Evolutionary conservation across 2,329 filamentous ascomycete genomes (phyloP), one percentile per base, ranked within the genome.

Genomic region (Dichotomopilus funicola): DNA sequence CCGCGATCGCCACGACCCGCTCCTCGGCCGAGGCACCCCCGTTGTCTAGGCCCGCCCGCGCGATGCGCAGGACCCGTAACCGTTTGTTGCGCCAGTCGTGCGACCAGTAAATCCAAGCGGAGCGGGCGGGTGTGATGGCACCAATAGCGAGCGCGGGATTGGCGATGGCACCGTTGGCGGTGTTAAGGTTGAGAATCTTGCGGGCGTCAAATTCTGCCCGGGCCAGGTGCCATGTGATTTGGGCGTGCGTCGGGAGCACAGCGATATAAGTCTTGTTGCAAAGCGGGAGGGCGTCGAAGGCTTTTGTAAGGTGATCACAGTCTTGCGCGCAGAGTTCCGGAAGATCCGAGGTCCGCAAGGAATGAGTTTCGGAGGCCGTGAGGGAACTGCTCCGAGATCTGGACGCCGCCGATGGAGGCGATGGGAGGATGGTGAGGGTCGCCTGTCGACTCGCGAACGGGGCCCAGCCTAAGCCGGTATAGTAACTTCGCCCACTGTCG

Each of bases 61-160:
- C 62, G 34, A 69, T 63, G 12, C 66, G 65, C 19, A 68, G 55
- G 27, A 69, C 51, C 27, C 67, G 66, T 41, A 69, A 66, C 55
- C 65, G 65, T 56, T 64, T 63, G 41, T 58, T 57, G 38, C 64
- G 61, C 58, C 66, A 70, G 59, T 73, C 68, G 55, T 70, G 70
- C 40, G 65, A 60, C 71, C 71, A 74, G 63, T 66, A 70, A 10
- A 65, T 59, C 67, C 66, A 71, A 3, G 63, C 64, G 36, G 60
- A 55, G 6, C 61, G 62, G 48, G 63, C 61, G 8, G 52, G 54
- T 31, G 65, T 67, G 33, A 63, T 62, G 43, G 67, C 68, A 38
- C 66, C 58, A 27, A 50, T 48, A 52, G 61, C n/a, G 44, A 10
- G n/a, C 9, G 33, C 4, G 33, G 40, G 11, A 37, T 31, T 9